Base-by-base conservation (phyloP, 768 basidiomycete genomes). In the Coprinopsis strossmayeri region DNA sequence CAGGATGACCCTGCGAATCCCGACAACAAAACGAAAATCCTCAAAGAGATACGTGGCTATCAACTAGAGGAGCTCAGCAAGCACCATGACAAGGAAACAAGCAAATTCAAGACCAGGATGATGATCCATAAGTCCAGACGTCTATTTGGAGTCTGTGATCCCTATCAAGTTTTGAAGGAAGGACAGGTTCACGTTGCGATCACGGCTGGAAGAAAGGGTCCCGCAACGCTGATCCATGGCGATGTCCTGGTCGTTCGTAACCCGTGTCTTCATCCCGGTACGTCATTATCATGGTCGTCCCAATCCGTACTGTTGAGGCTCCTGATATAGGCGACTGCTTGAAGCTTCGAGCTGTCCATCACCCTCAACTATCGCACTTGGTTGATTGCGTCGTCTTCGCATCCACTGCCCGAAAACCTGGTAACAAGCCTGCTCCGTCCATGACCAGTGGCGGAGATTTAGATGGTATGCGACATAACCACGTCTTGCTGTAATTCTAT, bases 401-500 rank as follows among this genome's bases (percentile, higher is more conserved):
- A 1, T 72, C 75, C 1, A 75, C 77, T 5, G 78, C 76, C 1
- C 12, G 41, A 7, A 64, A 66, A 27, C 75, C 76, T 15, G 81
- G 79, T 3, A 76, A 74, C 28, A 74, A 79, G 42, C 70, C 83
- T 12, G 81, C 82, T 7, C 81, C 82, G 4, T 75, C 81, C 0
- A 84, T 85, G 81, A 81, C 77, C 37, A 82, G 81, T 41, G 83
- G 83, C 7, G 82, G 82, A 15, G 81, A 83, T 57, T 66, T 82
- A 15, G 81, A 82, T 59, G 77, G 73, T 77, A 46, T 52, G 57
- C 45, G 17, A 17, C 1, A 32, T 26, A 21, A 7, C 25, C 7
- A 37, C 28, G 27, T 32, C 7, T 24, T n/a, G 34, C 24, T 11
- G 24, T n/a, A n/a, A n/a, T n/a, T n/a, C n/a, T n/a, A n/a, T n/a